phyloP scores from a whole-genome alignment of 768 basidiomycete genomes.

The Calvatia gigantea region DNA sequence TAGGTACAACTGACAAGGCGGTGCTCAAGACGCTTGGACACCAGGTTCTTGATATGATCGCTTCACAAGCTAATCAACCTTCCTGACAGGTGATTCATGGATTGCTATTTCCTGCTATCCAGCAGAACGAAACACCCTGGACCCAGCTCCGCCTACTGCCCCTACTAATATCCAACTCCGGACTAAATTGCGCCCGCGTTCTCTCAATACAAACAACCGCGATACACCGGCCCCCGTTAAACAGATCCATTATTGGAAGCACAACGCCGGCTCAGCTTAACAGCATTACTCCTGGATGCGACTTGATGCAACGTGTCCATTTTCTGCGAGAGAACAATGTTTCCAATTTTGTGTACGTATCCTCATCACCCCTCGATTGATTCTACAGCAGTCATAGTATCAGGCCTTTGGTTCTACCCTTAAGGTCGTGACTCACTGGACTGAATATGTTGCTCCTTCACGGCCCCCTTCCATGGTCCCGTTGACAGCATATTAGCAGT shows the following conservation, averaged over 20 bases:
- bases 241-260: conserved; percentile 2
- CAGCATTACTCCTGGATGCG: not conserved
- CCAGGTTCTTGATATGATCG: not conserved
- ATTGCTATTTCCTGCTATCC: not conserved
- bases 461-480: not conserved
- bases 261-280: not conserved
- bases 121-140: not conserved
- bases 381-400: conserved; percentile 3
- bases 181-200: not conserved
- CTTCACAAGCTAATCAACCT: not conserved
- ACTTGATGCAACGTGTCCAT: not conserved
- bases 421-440: not conserved
- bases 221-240: not conserved
- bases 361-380: not conserved
- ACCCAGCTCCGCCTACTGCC: not conserved
- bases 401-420: not conserved
- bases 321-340: not conserved
- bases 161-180: not conserved
- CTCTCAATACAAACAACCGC: not conserved
- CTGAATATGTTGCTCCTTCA: not conserved
- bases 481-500: not conserved
- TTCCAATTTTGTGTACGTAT: not conserved
- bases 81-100: not conserved
- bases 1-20: not conserved
- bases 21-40: not conserved